A percentile compares a stretch with the other conserved stretches of the same genome.
These are phyloP conservation scores for Saprolegnia parasitica DNA, from an alignment of 352 stramenopile species.

Conservation along the genomic window DNA sequence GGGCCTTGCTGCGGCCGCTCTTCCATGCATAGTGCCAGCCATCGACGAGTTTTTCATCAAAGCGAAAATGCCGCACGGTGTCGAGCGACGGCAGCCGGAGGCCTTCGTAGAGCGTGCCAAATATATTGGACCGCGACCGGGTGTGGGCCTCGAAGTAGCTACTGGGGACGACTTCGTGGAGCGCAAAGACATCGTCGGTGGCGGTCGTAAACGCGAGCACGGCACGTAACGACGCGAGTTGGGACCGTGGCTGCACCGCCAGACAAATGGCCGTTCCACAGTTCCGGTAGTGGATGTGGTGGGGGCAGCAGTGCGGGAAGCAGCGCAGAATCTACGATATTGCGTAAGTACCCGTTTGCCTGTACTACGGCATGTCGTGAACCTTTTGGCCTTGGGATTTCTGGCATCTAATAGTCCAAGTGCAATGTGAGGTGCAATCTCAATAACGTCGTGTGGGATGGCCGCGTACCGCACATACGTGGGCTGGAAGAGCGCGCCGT, in stretches of 20 bases:
- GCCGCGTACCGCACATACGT: slow-evolving; percentile 17
- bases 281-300: slow-evolving; percentile 45
- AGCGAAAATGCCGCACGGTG: slow-evolving; percentile 24
- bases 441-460: neutral
- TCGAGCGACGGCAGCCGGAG: neutral
- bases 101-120: slow-evolving; percentile 3
- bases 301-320: slow-evolving; percentile 55
- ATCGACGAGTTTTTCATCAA: slow-evolving; percentile 38
- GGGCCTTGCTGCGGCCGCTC: slow-evolving; percentile 47
- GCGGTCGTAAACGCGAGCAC: neutral
- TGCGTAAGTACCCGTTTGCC: neutral
- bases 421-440: neutral
- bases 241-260: neutral
- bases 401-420: slow-evolving; percentile 15
- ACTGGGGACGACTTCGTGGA: neutral
- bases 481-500: slow-evolving; percentile 20
- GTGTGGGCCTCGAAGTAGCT: neutral
- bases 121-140: neutral
- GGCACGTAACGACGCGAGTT: neutral
- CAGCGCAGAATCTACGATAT: slow-evolving; percentile 44
- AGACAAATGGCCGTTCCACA: slow-evolving; percentile 34
- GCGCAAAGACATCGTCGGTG: neutral
- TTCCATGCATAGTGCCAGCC: slow-evolving; percentile 61
- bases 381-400: slow-evolving; percentile 37
- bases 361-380: neutral